Base-by-base conservation (phyloP, 345 rosid species). In the Turritis glabra region DNA sequence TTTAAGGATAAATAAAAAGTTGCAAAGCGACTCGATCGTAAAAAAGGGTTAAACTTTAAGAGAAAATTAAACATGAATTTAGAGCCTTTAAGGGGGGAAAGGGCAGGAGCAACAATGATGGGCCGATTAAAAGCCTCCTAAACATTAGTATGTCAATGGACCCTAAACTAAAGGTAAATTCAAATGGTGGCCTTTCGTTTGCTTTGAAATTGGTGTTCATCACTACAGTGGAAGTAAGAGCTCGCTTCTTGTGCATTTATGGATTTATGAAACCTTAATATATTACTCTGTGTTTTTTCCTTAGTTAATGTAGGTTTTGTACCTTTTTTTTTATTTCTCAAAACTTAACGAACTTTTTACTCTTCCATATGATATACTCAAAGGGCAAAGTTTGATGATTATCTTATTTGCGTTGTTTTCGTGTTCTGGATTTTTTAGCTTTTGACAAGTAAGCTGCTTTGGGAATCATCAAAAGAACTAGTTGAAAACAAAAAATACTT, bases 401-500 rank as follows among this genome's bases (percentile, higher is more conserved):
- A 58, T 71, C 37, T 35, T 35, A 26, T 41, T 30, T 54, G 33
- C 51, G 18, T 14, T 32, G 65, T 46, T 44, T 44, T 35, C 65
- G 17, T 66, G 59, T 46, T 65, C 19, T 63, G 47, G 47, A 73
- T 29, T 40, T 29, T 41, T 10, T 27, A 4, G 62, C 1, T 17
- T 67, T 40, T 60, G 63, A 51, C 30, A 35, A 18, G 61, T 67
- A 51, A 75, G 55, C 56, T 68, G 69, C 79, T 75, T 75, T 68
- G 79, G 79, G 69, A 75, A 75, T 40, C 48, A 74, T 59, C 78
- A 15, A 66, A 46, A 57, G 5, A 33, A 43, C 56, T 17, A 29
- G 41, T 46, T 47, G 29, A 30, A 52, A 12, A 22, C 3, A 52
- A 13, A 64, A 5, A 3, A 33, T 25, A 72, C 8, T 29, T 73